Base-by-base conservation (phyloP, 1,139 yeast genomes). In the Zhuliangozyma blackwelliae region DNA sequence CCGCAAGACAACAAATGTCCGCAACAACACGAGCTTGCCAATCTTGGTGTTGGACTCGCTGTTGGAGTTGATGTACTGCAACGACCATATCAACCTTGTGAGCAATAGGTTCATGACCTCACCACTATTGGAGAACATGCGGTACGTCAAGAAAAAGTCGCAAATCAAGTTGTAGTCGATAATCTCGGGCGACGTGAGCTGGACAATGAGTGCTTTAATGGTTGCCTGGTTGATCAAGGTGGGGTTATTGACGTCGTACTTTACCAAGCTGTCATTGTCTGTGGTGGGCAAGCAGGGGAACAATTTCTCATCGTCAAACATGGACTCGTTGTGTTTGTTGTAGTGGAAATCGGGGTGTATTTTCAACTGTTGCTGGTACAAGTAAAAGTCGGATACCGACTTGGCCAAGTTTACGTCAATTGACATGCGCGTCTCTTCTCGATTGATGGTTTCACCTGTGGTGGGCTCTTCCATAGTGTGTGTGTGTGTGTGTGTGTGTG, bases 1-100 rank as follows among this genome's bases (percentile, higher is more conserved):
- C 50, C 97, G 74, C 34, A 92, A 52, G 27, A 86, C 82, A 28
- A 88, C 96, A 64, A 90, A 92, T 0, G 95, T 82, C 48, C 97
- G 72, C 28, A 90, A 75, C n/a, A 87, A 65, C 1, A 84, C 83
- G 35, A 84, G 67, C 45, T 82, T 76, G 5, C 94, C 95, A 8
- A 75, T 55, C 41, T 66, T 73, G n/a, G 60, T 56, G 31, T 63
- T 62, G 19, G 63, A 54, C 22, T 57, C 64, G 30, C 46, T 50
- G 31, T 41, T 49, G 33, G 57, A 68, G 50, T 55, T 67, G 52
- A 54, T 62, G 48, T 50, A 65, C 44, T 74, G 77, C 28, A 88
- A 58, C 20, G 90, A 77, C 96, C 96, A 87, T 11, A 77, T 69
- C 31, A 89, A 64, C 37, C 97, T 67, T 27, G 81, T 71, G 28